Percentiles rank a stretch among this genome's conserved stretches.
These are phyloP conservation scores for Hyphopichia buzzinii DNA, from an alignment of 1,139 yeast genomes.

Conservation along the genomic window DNA sequence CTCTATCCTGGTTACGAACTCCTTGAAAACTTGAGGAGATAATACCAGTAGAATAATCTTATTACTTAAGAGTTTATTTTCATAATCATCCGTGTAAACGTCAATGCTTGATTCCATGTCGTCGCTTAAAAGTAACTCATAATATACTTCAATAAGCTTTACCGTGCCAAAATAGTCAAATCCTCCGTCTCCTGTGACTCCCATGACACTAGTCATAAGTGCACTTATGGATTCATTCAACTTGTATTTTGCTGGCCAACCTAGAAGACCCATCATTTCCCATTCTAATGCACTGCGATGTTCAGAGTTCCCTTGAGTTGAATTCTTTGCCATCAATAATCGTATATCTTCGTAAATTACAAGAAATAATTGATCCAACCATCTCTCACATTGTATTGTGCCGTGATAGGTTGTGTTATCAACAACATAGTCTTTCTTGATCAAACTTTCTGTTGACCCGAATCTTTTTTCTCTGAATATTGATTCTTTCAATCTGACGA, in stretches of 20 bases:
- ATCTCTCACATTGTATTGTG: constrained; percentile 27
- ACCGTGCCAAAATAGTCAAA: constrained; percentile 41
- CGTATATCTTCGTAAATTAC: constrained; percentile 39
- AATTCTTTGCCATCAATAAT: constrained; percentile 25
- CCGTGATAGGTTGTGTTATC: constrained; percentile 6
- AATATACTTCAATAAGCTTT: constrained; percentile 38
- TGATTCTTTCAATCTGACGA: constrained; percentile 23
- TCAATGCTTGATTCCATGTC: constrained; percentile 30
- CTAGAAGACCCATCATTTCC: constrained; percentile 41
- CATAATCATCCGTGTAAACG: constrained; percentile 28
- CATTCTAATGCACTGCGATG: constrained; percentile 44
- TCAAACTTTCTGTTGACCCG: not conserved
- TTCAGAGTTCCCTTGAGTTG: constrained; percentile 20
- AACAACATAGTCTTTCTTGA: constrained; percentile 3
- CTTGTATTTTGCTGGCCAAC: constrained; percentile 42
- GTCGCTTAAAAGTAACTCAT: constrained; percentile 41
- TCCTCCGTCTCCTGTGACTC: constrained; percentile 29
- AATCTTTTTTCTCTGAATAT: constrained; percentile 12
- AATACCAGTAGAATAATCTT: constrained; percentile 32
- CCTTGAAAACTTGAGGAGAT: constrained; percentile 18
- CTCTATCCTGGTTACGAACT: constrained; percentile 25
- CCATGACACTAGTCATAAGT: constrained; percentile 40
- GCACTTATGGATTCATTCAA: constrained; percentile 39
- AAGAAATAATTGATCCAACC: constrained; percentile 42
- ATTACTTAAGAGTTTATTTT: constrained; percentile 27